Evolutionary conservation across 768 basidiomycete species (phyloP).

Genomic region (Xerocomellus intermedius): DNA sequence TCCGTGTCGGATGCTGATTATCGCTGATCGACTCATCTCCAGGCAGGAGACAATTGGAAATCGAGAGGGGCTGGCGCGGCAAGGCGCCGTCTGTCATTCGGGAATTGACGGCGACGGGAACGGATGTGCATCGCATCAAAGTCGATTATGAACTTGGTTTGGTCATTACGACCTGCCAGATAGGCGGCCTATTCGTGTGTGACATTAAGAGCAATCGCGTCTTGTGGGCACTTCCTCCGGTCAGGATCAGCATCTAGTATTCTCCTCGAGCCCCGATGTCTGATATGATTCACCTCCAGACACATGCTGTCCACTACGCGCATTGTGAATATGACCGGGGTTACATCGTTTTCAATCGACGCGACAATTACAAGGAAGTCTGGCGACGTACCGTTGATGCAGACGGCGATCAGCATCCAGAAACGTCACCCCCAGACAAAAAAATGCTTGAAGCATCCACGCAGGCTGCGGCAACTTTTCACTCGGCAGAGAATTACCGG

Average conservation of each 20-base stretch:
- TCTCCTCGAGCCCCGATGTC: background rate
- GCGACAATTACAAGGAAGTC: conserved; percentile 59
- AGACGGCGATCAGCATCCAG: conserved; percentile 18
- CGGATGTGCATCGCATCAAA: conserved; percentile 69
- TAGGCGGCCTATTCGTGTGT: conserved; percentile 58
- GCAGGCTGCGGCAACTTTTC: conserved; percentile 18
- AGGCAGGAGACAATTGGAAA: conserved; percentile 47
- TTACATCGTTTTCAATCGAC: conserved; percentile 67
- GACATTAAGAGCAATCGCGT: conserved; percentile 47
- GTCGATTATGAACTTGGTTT: conserved; percentile 62
- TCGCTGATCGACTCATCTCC: conserved; percentile 11
- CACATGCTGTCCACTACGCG: conserved; percentile 37
- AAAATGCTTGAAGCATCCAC: conserved; percentile 24
- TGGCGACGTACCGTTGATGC: conserved; percentile 54
- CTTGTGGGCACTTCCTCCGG: conserved; percentile 64
- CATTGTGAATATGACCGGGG: conserved; percentile 76
- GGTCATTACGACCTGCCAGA: conserved; percentile 53
- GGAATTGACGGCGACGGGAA: conserved; percentile 34
- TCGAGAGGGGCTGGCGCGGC: conserved; percentile 57
- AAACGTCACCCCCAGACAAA: conserved; percentile 34
- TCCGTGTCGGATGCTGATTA: background rate
- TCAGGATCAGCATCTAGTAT: conserved; percentile 29
- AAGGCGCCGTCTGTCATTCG: conserved; percentile 41
- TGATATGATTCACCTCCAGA: conserved; percentile 7
- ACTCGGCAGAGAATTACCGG: conserved; percentile 16